Percentiles rank a stretch among this genome's conserved stretches.
phyloP scores from a whole-genome alignment of 352 stramenopile genomes.

The Globisporangium emineosum region DNA sequence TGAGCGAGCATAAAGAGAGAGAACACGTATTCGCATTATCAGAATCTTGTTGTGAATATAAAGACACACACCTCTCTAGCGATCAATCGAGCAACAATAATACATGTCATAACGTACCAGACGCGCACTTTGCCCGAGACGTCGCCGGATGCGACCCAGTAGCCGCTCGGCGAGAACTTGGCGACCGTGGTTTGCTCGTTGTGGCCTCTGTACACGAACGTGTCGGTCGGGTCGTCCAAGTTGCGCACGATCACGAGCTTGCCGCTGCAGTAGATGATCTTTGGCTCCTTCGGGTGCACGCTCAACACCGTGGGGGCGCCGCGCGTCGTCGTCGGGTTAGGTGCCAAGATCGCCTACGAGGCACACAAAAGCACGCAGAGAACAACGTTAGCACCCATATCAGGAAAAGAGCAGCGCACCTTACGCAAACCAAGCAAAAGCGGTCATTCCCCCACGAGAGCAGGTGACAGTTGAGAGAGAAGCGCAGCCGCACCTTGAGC shows the following conservation, averaged over 20 bases:
- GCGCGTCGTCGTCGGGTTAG: slow-evolving; percentile 70
- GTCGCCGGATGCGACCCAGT: slow-evolving; percentile 93
- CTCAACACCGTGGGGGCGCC: slow-evolving; percentile 64
- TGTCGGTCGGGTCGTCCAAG: slow-evolving; percentile 77
- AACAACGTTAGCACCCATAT: not conserved
- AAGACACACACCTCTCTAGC: not conserved
- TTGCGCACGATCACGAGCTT: slow-evolving; percentile 91
- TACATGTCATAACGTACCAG: slow-evolving; percentile 58
- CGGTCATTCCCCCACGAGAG: not conserved
- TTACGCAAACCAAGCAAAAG: not conserved
- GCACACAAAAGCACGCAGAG: not conserved
- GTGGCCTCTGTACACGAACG: slow-evolving; percentile 96
- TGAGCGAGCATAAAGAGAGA: not conserved
- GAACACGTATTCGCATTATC: not conserved
- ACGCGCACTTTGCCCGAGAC: slow-evolving; percentile 90
- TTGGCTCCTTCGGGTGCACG: slow-evolving; percentile 84
- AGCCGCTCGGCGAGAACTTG: slow-evolving; percentile 94
- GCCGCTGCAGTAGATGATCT: slow-evolving; percentile 90
- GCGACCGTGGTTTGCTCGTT: slow-evolving; percentile 89
- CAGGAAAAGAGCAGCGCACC: not conserved
- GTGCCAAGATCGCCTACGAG: slow-evolving; percentile 53
- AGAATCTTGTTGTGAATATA: not conserved
- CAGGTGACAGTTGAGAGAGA: not conserved
- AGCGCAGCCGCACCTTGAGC: slow-evolving; percentile 29
- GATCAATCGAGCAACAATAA: not conserved